phyloP scores from a whole-genome alignment of 495 filamentous ascomycete species.

The Daldinia decipiens region DNA sequence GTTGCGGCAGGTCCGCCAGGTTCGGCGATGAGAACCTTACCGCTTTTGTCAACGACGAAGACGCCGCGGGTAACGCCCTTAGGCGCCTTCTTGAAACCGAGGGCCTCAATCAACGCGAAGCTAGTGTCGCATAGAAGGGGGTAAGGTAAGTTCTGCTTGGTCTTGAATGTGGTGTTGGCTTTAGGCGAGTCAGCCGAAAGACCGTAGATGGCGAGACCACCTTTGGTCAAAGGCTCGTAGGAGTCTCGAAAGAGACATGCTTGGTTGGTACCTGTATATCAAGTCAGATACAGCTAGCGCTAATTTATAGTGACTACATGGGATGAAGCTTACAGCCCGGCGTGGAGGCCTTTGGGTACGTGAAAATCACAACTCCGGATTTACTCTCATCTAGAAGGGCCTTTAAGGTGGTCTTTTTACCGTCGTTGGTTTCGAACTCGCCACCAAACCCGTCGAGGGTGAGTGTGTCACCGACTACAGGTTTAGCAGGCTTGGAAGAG shows the following conservation, averaged over 20 bases:
- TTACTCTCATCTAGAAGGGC: constrained; percentile 83
- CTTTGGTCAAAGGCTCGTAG: constrained; percentile 77
- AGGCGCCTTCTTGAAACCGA: constrained; percentile 79
- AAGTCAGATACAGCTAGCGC: constrained; percentile 41
- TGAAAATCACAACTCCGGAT: constrained; percentile 89
- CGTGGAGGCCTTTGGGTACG: constrained; percentile 94
- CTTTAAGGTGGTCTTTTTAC: constrained; percentile 77
- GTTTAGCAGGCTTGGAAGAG: constrained; percentile 47
- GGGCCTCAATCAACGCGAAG: constrained; percentile 74
- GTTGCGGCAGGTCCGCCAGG: constrained; percentile 69
- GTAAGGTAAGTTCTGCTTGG: constrained; percentile 89
- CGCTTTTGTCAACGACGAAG: constrained; percentile 82
- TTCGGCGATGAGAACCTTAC: constrained; percentile 71
- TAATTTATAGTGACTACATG: constrained; percentile 13
- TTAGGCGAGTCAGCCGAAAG: constrained; percentile 87
- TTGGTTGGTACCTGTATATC: constrained; percentile 81
- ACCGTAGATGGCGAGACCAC: constrained; percentile 86
- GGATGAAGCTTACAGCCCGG: constrained; percentile 81
- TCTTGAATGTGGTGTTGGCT: constrained; percentile 89
- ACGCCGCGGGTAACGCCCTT: constrained; percentile 86
- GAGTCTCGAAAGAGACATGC: constrained; percentile 91
- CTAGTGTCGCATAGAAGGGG: constrained; percentile 84
- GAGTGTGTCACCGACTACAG: constrained; percentile 63
- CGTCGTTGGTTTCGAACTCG: constrained; percentile 85
- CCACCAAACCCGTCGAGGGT: constrained; percentile 79